phyloP scores from a whole-genome alignment of 2,329 filamentous ascomycete genomes.

The Raffaelea arxii region DNA sequence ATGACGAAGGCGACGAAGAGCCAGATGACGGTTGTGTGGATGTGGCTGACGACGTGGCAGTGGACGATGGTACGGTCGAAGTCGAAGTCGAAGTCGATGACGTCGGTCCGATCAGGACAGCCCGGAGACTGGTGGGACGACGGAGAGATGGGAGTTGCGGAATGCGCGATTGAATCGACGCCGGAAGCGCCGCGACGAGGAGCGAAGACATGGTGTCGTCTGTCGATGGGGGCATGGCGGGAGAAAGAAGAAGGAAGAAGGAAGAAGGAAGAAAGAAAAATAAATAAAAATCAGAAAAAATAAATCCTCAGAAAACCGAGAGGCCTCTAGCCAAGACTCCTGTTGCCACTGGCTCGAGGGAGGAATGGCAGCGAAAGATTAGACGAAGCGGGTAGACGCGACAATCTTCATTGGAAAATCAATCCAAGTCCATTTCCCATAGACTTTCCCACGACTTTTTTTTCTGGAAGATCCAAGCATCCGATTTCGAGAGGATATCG shows the following conservation, averaged over 20 bases:
- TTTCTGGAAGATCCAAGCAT: background rate
- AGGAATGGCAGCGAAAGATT: too few relatives aligned
- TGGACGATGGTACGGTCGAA: background rate
- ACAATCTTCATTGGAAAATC: too few relatives aligned
- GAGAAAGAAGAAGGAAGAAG: background rate
- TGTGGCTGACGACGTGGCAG: background rate
- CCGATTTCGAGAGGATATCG: background rate
- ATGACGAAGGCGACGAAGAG: conserved; percentile 5
- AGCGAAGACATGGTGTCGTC: conserved; percentile 10
- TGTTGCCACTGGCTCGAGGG: too few relatives aligned
- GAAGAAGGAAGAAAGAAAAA: background rate
- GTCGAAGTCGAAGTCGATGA: background rate
- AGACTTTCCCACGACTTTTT: too few relatives aligned
- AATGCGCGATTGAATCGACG: conserved; percentile 14
- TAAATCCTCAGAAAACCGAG: background rate
- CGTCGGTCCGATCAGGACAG: conserved; percentile 5
- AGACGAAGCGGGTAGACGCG: too few relatives aligned
- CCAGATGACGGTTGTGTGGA: background rate
- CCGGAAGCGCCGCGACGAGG: conserved; percentile 14
- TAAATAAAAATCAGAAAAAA: background rate
- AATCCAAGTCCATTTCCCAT: too few relatives aligned
- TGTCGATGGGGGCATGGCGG: background rate
- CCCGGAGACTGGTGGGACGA: conserved; percentile 7
- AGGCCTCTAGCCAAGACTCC: background rate
- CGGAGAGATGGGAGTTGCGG: conserved; percentile 11